A percentile compares a stretch with the other conserved stretches of the same genome.
These are phyloP conservation scores for Xylaria sp. DNA, from an alignment of 2,329 filamentous ascomycete genomes.

Conservation along the genomic window DNA sequence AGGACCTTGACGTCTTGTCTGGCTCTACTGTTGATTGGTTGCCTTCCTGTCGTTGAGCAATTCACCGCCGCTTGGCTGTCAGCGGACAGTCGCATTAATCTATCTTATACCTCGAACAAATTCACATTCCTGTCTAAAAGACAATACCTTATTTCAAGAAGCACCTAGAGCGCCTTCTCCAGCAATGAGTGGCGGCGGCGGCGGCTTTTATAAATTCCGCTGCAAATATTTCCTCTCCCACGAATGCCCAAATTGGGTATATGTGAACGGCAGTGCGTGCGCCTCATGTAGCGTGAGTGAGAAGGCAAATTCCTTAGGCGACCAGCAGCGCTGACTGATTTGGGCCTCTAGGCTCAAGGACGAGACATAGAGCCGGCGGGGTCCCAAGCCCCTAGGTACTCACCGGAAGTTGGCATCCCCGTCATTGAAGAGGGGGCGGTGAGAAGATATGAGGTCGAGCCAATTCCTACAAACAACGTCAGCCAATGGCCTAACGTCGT, in stretches of 20 bases:
- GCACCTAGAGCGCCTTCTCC: not conserved
- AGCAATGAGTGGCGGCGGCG: conserved; percentile 55
- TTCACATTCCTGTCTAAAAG: conserved; percentile 8
- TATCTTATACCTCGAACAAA: conserved; percentile 15
- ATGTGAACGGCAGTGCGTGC: conserved; percentile 63
- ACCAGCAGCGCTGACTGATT: conserved; percentile 34
- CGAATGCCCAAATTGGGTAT: conserved; percentile 66
- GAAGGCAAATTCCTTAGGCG: not conserved
- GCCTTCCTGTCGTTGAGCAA: conserved; percentile 37
- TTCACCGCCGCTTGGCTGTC: conserved; percentile 47
- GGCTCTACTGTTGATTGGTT: conserved; percentile 38
- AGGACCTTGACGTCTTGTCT: conserved; percentile 27
- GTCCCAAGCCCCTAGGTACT: conserved; percentile 44
- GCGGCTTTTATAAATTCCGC: conserved; percentile 64
- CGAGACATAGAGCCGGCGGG: conserved; percentile 56
- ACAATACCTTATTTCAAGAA: conserved; percentile 12
- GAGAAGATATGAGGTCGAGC: conserved; percentile 59
- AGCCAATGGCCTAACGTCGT: too few species aligned
- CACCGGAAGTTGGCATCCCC: conserved; percentile 59
- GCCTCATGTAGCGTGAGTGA: conserved; percentile 61
- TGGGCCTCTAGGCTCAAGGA: conserved; percentile 58
- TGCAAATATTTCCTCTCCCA: conserved; percentile 66
- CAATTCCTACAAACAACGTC: conserved; percentile 52
- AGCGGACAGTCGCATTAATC: conserved; percentile 45
- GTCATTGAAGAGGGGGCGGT: conserved; percentile 57